A percentile compares a stretch with the other conserved stretches of the same genome.
phyloP scores from a whole-genome alignment of 1,139 yeast species.

The Scheffersomyces lignicola region DNA sequence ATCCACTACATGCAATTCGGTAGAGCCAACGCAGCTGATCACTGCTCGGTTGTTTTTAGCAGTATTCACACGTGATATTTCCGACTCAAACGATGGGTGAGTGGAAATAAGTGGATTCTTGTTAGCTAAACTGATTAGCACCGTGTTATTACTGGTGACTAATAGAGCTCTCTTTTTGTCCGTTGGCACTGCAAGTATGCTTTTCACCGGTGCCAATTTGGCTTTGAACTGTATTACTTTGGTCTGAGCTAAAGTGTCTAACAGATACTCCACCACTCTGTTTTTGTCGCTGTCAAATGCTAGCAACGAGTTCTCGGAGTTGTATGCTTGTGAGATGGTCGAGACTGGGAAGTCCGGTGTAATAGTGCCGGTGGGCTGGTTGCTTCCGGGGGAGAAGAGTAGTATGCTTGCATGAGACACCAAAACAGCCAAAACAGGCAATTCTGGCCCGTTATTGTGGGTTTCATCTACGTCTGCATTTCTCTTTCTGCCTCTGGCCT shows the following conservation, averaged over 20 bases:
- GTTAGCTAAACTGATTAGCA: neutral
- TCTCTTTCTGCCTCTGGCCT: constrained; percentile 18
- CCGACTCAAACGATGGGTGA: neutral
- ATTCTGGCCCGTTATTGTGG: constrained; percentile 1
- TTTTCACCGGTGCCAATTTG: neutral
- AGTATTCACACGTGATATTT: neutral
- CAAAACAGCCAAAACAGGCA: constrained; percentile 29
- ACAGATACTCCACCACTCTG: neutral
- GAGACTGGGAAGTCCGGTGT: constrained; percentile 27
- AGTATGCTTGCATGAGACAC: constrained; percentile 38
- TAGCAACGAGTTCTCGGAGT: neutral
- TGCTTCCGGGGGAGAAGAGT: constrained; percentile 41
- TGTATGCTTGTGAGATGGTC: neutral
- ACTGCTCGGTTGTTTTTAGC: neutral
- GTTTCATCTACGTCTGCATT: constrained; percentile 4
- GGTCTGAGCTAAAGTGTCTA: neutral
- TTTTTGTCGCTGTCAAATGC: neutral
- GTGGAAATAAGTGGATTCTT: neutral
- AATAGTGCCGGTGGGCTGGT: constrained; percentile 19
- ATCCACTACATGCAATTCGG: neutral
- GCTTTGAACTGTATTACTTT: neutral
- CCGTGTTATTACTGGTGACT: neutral
- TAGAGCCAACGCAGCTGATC: neutral
- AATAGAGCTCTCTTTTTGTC: constrained; percentile 1
- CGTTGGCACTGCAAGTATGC: neutral